Evolutionary conservation across 78 protist species (phyloP).

Genomic region (Anaeramoeba flamelloides): DNA sequence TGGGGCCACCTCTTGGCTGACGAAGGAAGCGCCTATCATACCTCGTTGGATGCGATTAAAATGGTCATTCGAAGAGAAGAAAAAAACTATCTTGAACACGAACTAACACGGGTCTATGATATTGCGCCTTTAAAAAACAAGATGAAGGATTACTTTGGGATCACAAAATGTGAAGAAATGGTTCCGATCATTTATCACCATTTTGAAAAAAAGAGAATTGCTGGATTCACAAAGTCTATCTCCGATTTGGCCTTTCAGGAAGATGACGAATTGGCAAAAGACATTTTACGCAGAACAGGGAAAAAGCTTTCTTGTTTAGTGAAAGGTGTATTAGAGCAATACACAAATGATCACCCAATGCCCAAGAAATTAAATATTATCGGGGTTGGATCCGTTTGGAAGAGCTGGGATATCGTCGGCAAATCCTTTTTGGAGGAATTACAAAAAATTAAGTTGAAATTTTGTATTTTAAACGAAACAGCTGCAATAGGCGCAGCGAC

Average conservation of each 20-base stretch:
- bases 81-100: background rate
- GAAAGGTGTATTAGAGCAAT: too few species aligned
- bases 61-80: background rate
- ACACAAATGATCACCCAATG: too few species aligned
- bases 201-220: background rate
- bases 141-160: background rate
- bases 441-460: too few species aligned
- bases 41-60: background rate
- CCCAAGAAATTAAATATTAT: too few species aligned
- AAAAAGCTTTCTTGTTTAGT: too few species aligned
- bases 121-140: background rate
- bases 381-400: too few species aligned
- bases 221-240: background rate
- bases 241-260: background rate
- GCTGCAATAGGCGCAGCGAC: background rate
- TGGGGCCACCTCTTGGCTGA: slow-evolving; percentile 13
- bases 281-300: too few species aligned
- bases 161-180: background rate
- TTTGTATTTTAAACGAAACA: background rate
- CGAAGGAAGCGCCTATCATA: slow-evolving; percentile 1
- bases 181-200: background rate
- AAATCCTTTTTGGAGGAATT: too few species aligned
- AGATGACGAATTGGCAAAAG: too few species aligned
- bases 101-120: background rate
- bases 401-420: too few species aligned